phyloP scores from a whole-genome alignment of 2,329 filamentous ascomycete genomes.

The Colletotrichum eremochloae region DNA sequence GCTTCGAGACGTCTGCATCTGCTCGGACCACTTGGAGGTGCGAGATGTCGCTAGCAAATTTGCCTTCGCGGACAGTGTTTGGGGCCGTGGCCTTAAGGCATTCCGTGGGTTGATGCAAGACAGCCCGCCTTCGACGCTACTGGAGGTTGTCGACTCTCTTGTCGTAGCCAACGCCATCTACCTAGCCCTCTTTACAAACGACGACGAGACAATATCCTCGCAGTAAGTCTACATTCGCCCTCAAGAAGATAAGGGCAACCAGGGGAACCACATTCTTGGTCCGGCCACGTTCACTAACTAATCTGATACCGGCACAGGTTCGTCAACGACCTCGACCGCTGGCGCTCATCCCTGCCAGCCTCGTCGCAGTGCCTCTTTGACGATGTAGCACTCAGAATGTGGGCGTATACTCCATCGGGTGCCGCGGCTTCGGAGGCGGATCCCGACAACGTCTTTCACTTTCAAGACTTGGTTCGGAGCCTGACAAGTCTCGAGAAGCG shows the following conservation, averaged over 20 bases:
- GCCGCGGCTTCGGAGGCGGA: not conserved
- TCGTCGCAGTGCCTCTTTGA: conserved; percentile 45
- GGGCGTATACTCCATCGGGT: conserved; percentile 38
- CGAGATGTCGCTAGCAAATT: conserved; percentile 12
- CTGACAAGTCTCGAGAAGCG: conserved; percentile 42
- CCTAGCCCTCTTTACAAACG: conserved; percentile 24
- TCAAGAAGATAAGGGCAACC: no score
- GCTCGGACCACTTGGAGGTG: conserved; percentile 2
- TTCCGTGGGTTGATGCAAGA: conserved; percentile 42
- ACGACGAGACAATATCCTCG: conserved; percentile 22
- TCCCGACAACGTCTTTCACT: conserved; percentile 36
- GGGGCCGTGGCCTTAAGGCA: conserved; percentile 37
- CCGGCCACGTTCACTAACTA: not conserved
- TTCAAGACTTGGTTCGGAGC: conserved; percentile 45
- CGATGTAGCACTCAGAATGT: conserved; percentile 44
- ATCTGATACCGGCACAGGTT: conserved; percentile 43
- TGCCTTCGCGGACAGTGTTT: conserved; percentile 21
- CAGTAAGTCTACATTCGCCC: conserved; percentile 30
- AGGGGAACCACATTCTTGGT: no score
- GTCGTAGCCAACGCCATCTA: conserved; percentile 40
- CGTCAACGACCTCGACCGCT: conserved; percentile 46
- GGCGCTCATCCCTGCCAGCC: conserved; percentile 44
- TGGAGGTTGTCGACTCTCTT: conserved; percentile 40
- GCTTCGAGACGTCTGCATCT: conserved; percentile 26
- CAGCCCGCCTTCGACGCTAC: conserved; percentile 34